Conservation (phyloP, 169 alveolate species). For the Cryptosporidium sp. region DNA sequence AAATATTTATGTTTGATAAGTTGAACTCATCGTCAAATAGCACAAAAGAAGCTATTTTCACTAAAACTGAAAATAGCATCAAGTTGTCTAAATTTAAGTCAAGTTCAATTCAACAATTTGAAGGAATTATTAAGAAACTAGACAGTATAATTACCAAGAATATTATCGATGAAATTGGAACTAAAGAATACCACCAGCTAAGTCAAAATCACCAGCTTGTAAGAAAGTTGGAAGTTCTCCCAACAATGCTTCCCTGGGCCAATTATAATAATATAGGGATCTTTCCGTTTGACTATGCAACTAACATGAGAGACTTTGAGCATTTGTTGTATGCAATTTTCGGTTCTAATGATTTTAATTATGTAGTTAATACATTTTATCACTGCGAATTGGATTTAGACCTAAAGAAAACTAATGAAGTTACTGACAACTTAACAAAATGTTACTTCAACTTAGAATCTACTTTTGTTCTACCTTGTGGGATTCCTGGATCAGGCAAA, state of each 20-base stretch:
- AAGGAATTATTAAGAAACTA: background rate
- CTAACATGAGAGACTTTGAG: slow-evolving; percentile 43
- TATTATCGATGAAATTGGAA: background rate
- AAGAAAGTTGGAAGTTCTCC: background rate
- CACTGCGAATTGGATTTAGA: background rate
- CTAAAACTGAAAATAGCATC: background rate
- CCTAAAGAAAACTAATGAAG: background rate
- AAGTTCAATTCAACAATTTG: background rate
- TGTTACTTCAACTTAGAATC: slow-evolving; percentile 42
- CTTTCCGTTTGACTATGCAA: slow-evolving; percentile 11
- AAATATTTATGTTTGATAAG: background rate
- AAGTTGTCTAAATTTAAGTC: background rate
- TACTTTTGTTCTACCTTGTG: slow-evolving; percentile 30
- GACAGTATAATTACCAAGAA: background rate
- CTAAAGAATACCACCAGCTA: background rate
- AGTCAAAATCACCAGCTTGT: slow-evolving; percentile 1
- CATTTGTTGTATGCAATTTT: slow-evolving; percentile 20
- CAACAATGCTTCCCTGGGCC: slow-evolving; percentile 27
- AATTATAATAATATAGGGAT: background rate
- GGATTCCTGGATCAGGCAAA: slow-evolving; percentile 67
- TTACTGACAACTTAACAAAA: background rate
- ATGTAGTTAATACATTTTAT: slow-evolving; percentile 31
- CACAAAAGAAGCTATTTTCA: background rate
- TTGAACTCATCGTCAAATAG: background rate
- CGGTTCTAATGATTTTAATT: background rate